Evolutionary conservation across 148 eudicot species (phyloP).

Genomic region (Chenopodium album): DNA sequence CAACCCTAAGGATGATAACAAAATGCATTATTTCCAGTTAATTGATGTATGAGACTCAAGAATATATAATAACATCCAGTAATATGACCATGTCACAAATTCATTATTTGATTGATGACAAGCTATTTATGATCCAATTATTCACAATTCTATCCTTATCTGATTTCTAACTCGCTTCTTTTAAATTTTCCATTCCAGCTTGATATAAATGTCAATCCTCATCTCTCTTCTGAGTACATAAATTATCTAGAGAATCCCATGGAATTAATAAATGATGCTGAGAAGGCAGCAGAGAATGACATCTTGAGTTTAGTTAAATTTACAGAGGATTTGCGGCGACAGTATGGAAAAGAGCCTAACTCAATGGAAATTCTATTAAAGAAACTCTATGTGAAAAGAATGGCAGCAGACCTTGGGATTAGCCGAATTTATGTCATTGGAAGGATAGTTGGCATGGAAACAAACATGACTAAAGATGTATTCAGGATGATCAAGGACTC

Average conservation of each 20-base stretch:
- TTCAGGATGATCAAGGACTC: conserved; percentile 77
- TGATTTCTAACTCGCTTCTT: conserved; percentile 15
- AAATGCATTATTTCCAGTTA: background rate
- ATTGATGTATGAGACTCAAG: background rate
- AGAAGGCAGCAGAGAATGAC: conserved; percentile 82
- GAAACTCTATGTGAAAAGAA: conserved; percentile 86
- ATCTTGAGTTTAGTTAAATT: conserved; percentile 80
- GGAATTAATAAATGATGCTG: conserved; percentile 75
- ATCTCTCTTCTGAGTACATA: conserved; percentile 94
- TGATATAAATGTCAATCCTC: conserved; percentile 78
- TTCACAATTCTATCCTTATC: background rate
- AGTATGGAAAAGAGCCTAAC: conserved; percentile 87
- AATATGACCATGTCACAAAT: background rate
- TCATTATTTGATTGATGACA: no score
- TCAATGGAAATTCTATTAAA: conserved; percentile 87
- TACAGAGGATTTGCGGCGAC: conserved; percentile 74
- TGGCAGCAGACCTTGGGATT: conserved; percentile 98
- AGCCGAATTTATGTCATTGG: conserved; percentile 66
- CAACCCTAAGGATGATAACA: background rate
- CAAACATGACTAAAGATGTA: conserved; percentile 73
- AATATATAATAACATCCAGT: background rate
- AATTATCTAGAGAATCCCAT: conserved; percentile 90
- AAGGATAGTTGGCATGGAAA: conserved; percentile 70
- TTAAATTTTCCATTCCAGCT: conserved; percentile 44
- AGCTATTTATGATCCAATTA: background rate